phyloP scores from a whole-genome alignment of 139 green algal genomes.

The Auxenochlorella pyrenoidosa region DNA sequence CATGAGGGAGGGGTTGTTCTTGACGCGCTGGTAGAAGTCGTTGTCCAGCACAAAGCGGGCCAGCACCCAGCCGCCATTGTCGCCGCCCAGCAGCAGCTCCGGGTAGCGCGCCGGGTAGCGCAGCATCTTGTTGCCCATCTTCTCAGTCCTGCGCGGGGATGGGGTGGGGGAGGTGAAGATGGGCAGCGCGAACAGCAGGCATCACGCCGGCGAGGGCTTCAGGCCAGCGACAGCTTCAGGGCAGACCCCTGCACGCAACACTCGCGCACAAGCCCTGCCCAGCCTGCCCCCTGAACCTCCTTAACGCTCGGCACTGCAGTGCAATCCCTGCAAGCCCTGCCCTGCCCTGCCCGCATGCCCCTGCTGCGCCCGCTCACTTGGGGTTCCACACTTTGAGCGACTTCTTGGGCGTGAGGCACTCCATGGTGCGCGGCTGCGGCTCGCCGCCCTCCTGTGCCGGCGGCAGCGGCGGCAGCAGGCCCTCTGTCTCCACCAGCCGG shows the following conservation, averaged over 20 bases:
- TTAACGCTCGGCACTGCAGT: no score
- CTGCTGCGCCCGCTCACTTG: constrained; percentile 19
- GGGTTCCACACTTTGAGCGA: constrained; percentile 27
- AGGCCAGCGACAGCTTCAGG: no score
- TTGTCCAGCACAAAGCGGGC: background rate
- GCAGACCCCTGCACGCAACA: no score
- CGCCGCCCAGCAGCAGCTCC: background rate
- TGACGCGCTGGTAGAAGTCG: background rate
- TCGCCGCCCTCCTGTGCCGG: constrained; percentile 7
- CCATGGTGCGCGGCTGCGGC: background rate
- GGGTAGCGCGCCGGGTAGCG: constrained; percentile 6
- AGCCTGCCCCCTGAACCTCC: no score
- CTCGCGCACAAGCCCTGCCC: no score
- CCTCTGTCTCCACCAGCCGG: background rate
- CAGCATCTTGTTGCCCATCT: constrained; percentile 36
- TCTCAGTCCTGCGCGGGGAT: background rate
- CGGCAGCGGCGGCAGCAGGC: constrained; percentile 1
- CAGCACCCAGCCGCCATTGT: constrained; percentile 19
- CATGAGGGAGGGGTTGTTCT: constrained; percentile 12
- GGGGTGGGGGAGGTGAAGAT: background rate
- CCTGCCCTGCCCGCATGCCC: background rate
- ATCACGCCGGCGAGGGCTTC: no score
- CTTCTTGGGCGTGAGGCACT: constrained; percentile 13
- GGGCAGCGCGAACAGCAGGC: no score
- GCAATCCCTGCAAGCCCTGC: no score